Conservation (phyloP, 1,284 basidiomycete species). For the Ceraceosorus guamensis region DNA sequence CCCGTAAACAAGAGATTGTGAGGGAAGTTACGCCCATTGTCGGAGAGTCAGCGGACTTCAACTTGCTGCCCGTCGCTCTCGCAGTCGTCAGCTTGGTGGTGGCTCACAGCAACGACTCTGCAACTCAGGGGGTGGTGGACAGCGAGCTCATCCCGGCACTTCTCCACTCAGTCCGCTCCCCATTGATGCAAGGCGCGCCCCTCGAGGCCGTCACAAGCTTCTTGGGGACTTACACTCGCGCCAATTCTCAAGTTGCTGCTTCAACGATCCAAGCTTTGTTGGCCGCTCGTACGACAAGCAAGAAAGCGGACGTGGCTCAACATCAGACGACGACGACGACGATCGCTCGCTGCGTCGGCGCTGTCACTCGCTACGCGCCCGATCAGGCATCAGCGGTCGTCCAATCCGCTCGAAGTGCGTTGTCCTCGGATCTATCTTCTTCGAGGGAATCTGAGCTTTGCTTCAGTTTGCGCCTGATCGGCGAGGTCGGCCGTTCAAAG, state of each 20-base stretch:
- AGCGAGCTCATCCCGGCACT: conserved; percentile 58
- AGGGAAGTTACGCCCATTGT: conserved; percentile 32
- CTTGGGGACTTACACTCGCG: conserved; percentile 70
- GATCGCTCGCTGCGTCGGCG: conserved; percentile 36
- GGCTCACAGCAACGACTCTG: conserved; percentile 9
- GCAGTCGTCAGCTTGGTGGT: conserved; percentile 24
- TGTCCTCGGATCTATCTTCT: not conserved
- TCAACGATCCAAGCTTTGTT: conserved; percentile 8
- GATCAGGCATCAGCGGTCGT: conserved; percentile 17
- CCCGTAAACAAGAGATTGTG: conserved; percentile 20
- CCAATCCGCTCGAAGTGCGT: conserved; percentile 9
- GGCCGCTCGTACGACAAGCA: conserved; percentile 6
- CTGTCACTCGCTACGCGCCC: conserved; percentile 18
- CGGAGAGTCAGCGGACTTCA: conserved; percentile 30
- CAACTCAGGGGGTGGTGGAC: conserved; percentile 16
- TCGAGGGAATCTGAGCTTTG: conserved; percentile 26
- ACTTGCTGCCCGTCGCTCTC: conserved; percentile 27
- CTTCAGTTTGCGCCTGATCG: conserved; percentile 32
- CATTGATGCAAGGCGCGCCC: conserved; percentile 64
- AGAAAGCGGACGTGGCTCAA: conserved; percentile 4
- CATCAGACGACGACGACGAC: conserved; percentile 24
- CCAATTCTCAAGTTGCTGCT: conserved; percentile 55
- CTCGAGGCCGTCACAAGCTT: conserved; percentile 75
- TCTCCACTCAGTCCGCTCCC: conserved; percentile 67
- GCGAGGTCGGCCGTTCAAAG: conserved; percentile 31